phyloP scores from a whole-genome alignment of 768 basidiomycete genomes.

The Phanerochaete carnosa region DNA sequence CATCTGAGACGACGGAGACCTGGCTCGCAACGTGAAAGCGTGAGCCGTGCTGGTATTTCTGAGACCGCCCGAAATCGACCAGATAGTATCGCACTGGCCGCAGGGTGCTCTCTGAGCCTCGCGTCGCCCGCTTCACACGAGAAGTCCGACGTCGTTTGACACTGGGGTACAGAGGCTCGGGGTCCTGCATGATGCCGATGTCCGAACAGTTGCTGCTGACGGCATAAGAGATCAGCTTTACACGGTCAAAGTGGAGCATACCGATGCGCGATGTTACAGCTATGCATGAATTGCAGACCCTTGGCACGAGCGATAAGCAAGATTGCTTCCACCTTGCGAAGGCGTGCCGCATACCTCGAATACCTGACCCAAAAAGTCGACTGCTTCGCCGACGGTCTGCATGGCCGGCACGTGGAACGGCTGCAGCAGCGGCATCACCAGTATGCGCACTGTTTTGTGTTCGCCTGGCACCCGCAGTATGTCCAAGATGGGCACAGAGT shows the following conservation, averaged over 20 bases:
- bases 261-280: slow-evolving; percentile 35
- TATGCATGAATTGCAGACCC: slow-evolving; percentile 38
- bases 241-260: slow-evolving; percentile 11
- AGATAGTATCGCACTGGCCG: slow-evolving; percentile 25
- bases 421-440: slow-evolving; percentile 34
- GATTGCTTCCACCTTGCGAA: neutral
- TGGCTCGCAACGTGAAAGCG: neutral
- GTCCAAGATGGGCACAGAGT: slow-evolving; percentile 23
- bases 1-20: slow-evolving; percentile 19
- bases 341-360: slow-evolving; percentile 27
- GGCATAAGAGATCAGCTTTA: too few relatives aligned
- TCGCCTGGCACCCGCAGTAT: slow-evolving; percentile 14
- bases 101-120: slow-evolving; percentile 16
- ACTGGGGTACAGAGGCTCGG: slow-evolving; percentile 14
- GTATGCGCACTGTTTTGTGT: slow-evolving; percentile 5
- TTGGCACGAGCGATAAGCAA: slow-evolving; percentile 8
- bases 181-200: slow-evolving; percentile 20
- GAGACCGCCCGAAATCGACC: slow-evolving; percentile 23
- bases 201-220: slow-evolving; percentile 9
- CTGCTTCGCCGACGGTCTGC: slow-evolving; percentile 32
- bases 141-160: slow-evolving; percentile 14
- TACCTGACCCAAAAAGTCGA: slow-evolving; percentile 31
- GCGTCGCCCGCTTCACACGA: slow-evolving; percentile 1
- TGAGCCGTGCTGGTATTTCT: slow-evolving; percentile 16
- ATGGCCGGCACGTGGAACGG: slow-evolving; percentile 27